Conservation (phyloP, 345 rosid species). For the Firmiana major region DNA sequence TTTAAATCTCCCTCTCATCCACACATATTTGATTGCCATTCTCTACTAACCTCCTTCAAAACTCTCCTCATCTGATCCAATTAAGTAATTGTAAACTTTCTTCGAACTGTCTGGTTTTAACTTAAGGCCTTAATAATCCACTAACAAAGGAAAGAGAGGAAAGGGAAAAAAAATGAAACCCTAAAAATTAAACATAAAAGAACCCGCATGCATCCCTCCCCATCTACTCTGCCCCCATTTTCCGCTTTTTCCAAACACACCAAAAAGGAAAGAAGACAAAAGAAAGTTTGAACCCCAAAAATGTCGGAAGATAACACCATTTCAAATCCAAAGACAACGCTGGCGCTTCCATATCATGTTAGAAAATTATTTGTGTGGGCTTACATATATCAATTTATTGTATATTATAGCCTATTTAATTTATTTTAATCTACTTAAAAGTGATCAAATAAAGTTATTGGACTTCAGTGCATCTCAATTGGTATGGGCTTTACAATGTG, state of each 20-base stretch:
- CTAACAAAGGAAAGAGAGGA: no score
- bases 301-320: constrained; percentile 22
- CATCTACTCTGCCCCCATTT: neutral
- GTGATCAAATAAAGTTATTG: no score
- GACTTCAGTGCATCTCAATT: no score
- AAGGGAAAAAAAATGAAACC: neutral
- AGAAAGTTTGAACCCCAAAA: neutral
- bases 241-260: neutral
- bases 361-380: no score
- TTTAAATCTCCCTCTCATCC: constrained; percentile 68
- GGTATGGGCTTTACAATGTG: no score
- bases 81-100: no score
- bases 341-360: constrained; percentile 22
- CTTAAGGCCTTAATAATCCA: neutral
- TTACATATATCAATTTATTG: no score
- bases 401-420: no score
- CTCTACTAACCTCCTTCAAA: constrained; percentile 3
- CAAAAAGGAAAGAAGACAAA: no score
- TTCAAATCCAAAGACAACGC: constrained; percentile 18
- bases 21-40: constrained; percentile 27
- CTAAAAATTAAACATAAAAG: no score
- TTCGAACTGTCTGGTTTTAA: neutral
- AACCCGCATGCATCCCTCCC: neutral
- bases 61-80: neutral
- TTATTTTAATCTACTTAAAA: no score